phyloP scores from a whole-genome alignment of 2,329 filamentous ascomycete genomes.

The Fusarium begoniae region DNA sequence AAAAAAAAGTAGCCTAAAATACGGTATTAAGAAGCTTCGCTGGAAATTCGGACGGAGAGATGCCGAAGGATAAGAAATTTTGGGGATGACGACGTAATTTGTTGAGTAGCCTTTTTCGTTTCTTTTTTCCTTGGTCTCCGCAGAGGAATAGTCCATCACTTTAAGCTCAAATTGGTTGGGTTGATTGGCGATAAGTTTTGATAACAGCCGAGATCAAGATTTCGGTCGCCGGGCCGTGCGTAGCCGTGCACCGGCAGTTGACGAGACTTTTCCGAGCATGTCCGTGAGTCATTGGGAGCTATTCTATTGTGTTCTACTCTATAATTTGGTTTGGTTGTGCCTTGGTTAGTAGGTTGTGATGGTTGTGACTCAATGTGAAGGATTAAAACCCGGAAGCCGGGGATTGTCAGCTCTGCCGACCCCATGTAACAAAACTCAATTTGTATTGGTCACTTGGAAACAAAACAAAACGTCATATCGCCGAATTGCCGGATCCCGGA shows the following conservation, averaged over 20 bases:
- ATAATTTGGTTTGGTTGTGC: neutral
- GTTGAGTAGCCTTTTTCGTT: conserved; percentile 11
- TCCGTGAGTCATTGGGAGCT: neutral
- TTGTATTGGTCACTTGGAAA: conserved; percentile 1
- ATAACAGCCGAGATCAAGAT: conserved; percentile 7
- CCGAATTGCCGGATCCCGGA: conserved; percentile 15
- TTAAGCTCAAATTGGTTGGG: conserved; percentile 26
- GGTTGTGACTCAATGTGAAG: neutral
- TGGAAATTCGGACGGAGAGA: conserved; percentile 18
- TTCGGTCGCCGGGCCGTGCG: conserved; percentile 25
- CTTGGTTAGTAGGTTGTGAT: neutral
- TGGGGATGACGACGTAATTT: conserved; percentile 18
- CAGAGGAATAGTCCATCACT: neutral
- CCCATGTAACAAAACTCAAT: neutral
- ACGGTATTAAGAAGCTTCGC: neutral
- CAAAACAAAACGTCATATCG: neutral
- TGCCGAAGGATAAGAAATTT: conserved; percentile 17
- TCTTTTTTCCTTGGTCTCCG: neutral
- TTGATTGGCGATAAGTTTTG: conserved; percentile 11
- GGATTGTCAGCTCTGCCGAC: conserved; percentile 6
- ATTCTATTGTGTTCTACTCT: neutral
- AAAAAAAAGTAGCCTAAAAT: neutral
- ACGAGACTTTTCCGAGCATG: conserved; percentile 21
- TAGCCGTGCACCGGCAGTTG: conserved; percentile 29
- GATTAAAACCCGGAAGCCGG: neutral